Conservation (phyloP, 106 monocot genomes). For the Dioscorea dumetorum region DNA sequence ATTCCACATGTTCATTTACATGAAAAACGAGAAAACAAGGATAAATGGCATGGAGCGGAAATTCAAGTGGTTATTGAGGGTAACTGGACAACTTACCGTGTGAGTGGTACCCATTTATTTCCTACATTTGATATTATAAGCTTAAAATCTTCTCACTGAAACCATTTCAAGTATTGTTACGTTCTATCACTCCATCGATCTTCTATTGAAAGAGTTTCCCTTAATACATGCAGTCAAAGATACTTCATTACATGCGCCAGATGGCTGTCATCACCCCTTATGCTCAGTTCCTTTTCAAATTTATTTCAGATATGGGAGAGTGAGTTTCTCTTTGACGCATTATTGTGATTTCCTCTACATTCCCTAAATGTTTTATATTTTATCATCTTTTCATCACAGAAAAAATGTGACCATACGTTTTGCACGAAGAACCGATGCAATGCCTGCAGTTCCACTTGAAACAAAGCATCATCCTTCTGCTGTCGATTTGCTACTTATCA, state of each 20-base stretch:
- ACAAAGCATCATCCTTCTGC: constrained; percentile 99
- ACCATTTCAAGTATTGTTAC: background rate
- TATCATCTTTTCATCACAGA: constrained; percentile 25
- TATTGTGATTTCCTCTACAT: no score
- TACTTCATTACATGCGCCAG: constrained; percentile 97
- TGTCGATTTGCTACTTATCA: constrained; percentile 94
- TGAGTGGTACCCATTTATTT: constrained; percentile 30
- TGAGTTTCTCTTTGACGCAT: constrained; percentile 26
- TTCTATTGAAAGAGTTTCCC: constrained; percentile 5
- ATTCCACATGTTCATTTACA: constrained; percentile 95
- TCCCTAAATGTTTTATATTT: no score
- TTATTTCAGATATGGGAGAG: constrained; percentile 66
- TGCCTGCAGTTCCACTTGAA: constrained; percentile 92
- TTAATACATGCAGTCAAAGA: constrained; percentile 68
- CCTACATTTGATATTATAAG: background rate
- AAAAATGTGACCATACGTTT: constrained; percentile 79
- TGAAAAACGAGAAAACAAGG: constrained; percentile 83
- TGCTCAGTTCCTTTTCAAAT: constrained; percentile 85
- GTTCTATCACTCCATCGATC: background rate
- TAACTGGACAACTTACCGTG: constrained; percentile 97
- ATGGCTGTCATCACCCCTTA: constrained; percentile 99
- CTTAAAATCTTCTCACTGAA: background rate
- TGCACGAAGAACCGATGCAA: constrained; percentile 87
- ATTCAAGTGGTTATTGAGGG: constrained; percentile 97
- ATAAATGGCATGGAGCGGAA: constrained; percentile 95